Evolutionary conservation across 140 eudicot genomes (phyloP).

Genomic region (Flaveria floridana): DNA sequence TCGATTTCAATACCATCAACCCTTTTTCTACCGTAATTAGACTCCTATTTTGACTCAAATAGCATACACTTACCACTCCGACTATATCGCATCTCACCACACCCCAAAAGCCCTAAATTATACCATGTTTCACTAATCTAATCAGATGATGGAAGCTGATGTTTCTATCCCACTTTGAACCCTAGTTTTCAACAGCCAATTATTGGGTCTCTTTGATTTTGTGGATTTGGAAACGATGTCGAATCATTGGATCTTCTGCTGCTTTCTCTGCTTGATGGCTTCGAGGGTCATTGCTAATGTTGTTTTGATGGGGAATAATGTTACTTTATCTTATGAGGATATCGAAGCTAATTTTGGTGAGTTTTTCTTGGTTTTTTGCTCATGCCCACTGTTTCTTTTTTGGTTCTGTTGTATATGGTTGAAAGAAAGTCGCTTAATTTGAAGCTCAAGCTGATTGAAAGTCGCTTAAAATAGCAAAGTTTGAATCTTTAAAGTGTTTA

Average conservation of each 20-base stretch:
- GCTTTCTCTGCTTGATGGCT: slow-evolving; percentile 40
- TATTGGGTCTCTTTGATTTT: background rate
- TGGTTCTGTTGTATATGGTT: slow-evolving; percentile 5
- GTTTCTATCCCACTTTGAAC: slow-evolving; percentile 55
- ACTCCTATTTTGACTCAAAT: slow-evolving; percentile 10
- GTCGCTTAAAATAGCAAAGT: background rate
- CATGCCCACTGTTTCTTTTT: background rate
- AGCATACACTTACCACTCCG: background rate
- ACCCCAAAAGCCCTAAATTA: slow-evolving; percentile 1
- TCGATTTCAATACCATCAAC: background rate
- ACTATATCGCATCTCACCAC: background rate
- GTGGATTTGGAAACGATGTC: slow-evolving; percentile 34
- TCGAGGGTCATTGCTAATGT: slow-evolving; percentile 51
- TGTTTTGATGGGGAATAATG: slow-evolving; percentile 59
- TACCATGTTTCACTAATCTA: slow-evolving; percentile 34
- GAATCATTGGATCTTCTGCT: slow-evolving; percentile 38
- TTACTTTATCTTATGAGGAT: slow-evolving; percentile 65
- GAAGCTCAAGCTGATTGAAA: slow-evolving; percentile 12
- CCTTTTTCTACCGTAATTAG: background rate
- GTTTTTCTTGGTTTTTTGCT: slow-evolving; percentile 20
- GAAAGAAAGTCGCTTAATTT: background rate
- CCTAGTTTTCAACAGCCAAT: slow-evolving; percentile 24
- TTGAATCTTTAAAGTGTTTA: slow-evolving; percentile 1
- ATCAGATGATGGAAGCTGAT: slow-evolving; percentile 83
- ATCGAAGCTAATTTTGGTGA: slow-evolving; percentile 92